These are phyloP conservation scores for Leucosporidium creatinivorum DNA, from an alignment of 768 basidiomycete species.

Conservation along the genomic window DNA sequence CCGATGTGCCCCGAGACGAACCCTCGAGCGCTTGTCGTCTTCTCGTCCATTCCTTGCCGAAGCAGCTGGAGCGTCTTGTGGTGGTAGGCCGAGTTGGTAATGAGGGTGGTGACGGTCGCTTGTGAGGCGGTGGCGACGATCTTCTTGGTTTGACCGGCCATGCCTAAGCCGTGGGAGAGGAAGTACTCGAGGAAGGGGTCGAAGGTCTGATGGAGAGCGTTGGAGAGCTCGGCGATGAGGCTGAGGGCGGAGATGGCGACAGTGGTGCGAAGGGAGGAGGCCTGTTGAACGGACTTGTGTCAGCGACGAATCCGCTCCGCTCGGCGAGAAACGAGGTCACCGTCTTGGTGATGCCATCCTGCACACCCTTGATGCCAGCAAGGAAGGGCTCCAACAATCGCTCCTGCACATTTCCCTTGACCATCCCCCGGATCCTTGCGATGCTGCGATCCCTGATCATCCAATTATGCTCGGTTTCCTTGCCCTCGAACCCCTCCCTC, in stretches of 20 bases:
- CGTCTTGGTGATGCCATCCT: slow-evolving; percentile 75
- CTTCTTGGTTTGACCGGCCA: slow-evolving; percentile 90
- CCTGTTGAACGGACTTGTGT: slow-evolving; percentile 45
- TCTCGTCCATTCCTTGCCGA: slow-evolving; percentile 65
- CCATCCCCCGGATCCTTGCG: slow-evolving; percentile 22
- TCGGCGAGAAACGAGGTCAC: slow-evolving; percentile 47
- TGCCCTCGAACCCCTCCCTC: slow-evolving; percentile 79
- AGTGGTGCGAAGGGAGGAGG: slow-evolving; percentile 83
- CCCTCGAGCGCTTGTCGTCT: slow-evolving; percentile 62
- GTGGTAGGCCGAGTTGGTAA: slow-evolving; percentile 62
- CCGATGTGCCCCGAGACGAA: slow-evolving; percentile 57
- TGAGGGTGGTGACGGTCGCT: slow-evolving; percentile 57
- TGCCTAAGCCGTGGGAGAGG: slow-evolving; percentile 66
- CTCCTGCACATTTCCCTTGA: slow-evolving; percentile 54
- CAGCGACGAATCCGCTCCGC: slow-evolving; percentile 12
- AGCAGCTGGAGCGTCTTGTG: slow-evolving; percentile 63
- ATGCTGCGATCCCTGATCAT: slow-evolving; percentile 56
- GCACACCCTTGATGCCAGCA: slow-evolving; percentile 64
- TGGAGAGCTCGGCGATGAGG: slow-evolving; percentile 67
- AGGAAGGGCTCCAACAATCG: slow-evolving; percentile 70
- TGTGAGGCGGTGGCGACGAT: slow-evolving; percentile 82
- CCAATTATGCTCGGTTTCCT: slow-evolving; percentile 97
- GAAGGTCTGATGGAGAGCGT: slow-evolving; percentile 54
- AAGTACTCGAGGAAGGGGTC: slow-evolving; percentile 75
- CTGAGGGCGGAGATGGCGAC: slow-evolving; percentile 70